Evolutionary conservation across 148 eudicot species (phyloP).

Genomic region (Nyssa sinensis): DNA sequence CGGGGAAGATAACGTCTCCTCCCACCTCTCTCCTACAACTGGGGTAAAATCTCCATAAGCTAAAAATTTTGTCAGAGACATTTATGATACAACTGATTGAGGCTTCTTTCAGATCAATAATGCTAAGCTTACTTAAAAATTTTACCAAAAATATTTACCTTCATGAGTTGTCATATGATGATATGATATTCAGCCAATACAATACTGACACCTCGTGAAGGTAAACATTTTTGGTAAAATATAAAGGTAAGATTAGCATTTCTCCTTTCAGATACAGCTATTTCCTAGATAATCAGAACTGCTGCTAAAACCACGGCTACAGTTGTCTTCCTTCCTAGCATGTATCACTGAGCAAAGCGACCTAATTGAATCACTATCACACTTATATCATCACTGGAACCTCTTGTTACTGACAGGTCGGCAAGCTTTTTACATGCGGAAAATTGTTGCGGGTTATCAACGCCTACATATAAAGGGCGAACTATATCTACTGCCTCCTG

Average conservation of each 20-base stretch:
- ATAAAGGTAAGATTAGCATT: too few relatives aligned
- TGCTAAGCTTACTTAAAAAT: too few relatives aligned
- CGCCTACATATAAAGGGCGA: slow-evolving; percentile 26
- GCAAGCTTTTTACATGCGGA: slow-evolving; percentile 58
- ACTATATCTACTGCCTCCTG: slow-evolving; percentile 66
- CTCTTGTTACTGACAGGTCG: slow-evolving; percentile 46
- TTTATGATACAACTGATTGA: slow-evolving; percentile 1
- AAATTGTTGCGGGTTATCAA: slow-evolving; percentile 20
- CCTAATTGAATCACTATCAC: slow-evolving; percentile 49
- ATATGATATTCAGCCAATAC: neutral
- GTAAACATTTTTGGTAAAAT: neutral
- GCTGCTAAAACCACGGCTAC: too few relatives aligned
- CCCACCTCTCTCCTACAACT: too few relatives aligned
- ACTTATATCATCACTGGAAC: slow-evolving; percentile 57
- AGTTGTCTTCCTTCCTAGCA: neutral
- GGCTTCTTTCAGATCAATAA: too few relatives aligned
- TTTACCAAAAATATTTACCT: too few relatives aligned
- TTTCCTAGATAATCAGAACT: too few relatives aligned
- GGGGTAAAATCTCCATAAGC: too few relatives aligned
- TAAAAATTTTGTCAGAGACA: neutral
- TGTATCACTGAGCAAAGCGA: slow-evolving; percentile 22
- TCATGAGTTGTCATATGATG: too few relatives aligned
- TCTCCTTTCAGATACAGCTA: too few relatives aligned
- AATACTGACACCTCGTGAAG: too few relatives aligned
- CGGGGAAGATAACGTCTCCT: too few relatives aligned